Evolutionary conservation across 208 protist species (phyloP), one percentile per base, ranked within the genome.

Genomic region (Eutreptiella sp.): DNA sequence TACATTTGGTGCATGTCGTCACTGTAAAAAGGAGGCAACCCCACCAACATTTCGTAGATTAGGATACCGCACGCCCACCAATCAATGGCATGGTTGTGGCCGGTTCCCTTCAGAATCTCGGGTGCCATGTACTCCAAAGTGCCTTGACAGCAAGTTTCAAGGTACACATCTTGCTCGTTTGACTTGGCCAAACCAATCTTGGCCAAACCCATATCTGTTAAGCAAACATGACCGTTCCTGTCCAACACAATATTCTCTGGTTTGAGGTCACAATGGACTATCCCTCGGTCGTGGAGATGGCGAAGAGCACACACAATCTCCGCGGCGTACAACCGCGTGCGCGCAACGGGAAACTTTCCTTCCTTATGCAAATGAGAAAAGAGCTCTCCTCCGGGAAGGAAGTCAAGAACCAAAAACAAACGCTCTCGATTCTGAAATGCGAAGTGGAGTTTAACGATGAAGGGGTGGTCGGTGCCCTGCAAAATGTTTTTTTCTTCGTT

Each of bases 31-130:
- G 79, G 78, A n/a, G 77, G 52, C 2, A 58, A 36, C 35, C 85
- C 85, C 9, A 63, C 70, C 7, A 90, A 39, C 75, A 92, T 86
- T 57, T 90, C 83, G 61, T 80, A 92, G 0, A 84, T 21, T 0
- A 92, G 31, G 28, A 81, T 80, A 36, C 85, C 85, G 14, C 81
- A 63, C 7, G 50, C 45, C 85, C 85, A 92, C 71, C 74, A 88
- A 66, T 92, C 85, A 3, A 89, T 78, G 24, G 73, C 53, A 26
- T 86, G 83, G 14, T 68, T 76, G 54, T 91, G 50, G 21, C 50
- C 50, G 24, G 43, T 47, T 1, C 64, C 54, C 21, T 64, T 39
- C 1, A 91, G 26, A 38, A 88, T 68, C 62, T 90, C 79, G 7
- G 81, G 71, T 16, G 85, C 61, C 32, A 74, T 32, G 63, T 60